phyloP scores from a whole-genome alignment of 2,329 filamentous ascomycete species.

The Fusarium poae region DNA sequence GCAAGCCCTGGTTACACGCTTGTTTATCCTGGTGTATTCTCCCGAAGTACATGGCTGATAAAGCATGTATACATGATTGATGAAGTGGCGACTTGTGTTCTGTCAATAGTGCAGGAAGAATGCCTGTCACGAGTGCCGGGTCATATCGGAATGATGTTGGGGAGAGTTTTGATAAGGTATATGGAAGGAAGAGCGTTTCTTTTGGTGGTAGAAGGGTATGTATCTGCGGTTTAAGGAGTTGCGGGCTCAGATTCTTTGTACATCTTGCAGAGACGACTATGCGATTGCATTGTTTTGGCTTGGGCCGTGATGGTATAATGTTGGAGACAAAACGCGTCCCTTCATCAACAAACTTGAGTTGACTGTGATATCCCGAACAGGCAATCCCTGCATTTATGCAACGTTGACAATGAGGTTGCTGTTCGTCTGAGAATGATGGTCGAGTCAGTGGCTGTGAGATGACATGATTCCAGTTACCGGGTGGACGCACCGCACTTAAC shows the following conservation, averaged over 20 bases:
- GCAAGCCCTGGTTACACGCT: conserved; percentile 16
- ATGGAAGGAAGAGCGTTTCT: conserved; percentile 25
- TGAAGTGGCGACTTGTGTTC: conserved; percentile 10
- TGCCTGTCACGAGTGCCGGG: neutral
- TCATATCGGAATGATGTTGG: neutral
- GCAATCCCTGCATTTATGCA: conserved; percentile 28
- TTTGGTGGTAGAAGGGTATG: conserved; percentile 1
- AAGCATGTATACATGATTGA: conserved; percentile 21
- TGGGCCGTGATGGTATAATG: neutral
- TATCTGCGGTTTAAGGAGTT: conserved; percentile 8
- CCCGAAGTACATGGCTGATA: conserved; percentile 28
- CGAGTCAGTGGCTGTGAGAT: neutral
- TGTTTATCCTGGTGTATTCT: conserved; percentile 17
- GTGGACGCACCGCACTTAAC: conserved; percentile 31
- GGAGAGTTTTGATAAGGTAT: conserved; percentile 26
- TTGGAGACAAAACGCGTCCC: conserved; percentile 12
- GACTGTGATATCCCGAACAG: conserved; percentile 30
- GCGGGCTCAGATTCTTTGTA: neutral
- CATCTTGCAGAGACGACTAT: neutral
- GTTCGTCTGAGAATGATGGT: conserved; percentile 15
- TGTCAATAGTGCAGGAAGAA: conserved; percentile 16
- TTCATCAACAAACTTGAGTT: conserved; percentile 36
- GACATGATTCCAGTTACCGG: neutral
- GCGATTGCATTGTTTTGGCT: conserved; percentile 1
- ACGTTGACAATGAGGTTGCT: conserved; percentile 32